Evolutionary conservation across 306 rosid species (phyloP), one percentile per base, ranked within the genome.

Genomic region (Quercus wislizeni): DNA sequence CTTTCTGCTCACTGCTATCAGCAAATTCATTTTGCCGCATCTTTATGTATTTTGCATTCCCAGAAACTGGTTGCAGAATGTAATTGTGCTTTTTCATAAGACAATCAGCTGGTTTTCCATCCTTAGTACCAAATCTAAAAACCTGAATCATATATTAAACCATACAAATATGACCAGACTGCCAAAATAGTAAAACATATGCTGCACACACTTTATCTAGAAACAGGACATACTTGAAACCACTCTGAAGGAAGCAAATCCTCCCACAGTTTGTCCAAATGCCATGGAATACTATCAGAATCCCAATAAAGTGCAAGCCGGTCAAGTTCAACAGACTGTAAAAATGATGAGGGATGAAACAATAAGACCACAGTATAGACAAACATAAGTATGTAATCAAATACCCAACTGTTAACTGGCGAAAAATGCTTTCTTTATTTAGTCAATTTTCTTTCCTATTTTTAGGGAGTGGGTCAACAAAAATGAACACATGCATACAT

Each of bases 201-300:
- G 65, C 28, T 7, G 31, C 67, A 38, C 20, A 43, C 20, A 46
- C 65, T 6, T 51, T 52, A 75, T 51, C 38, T 43, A 35, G 20
- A 52, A 51, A 15, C 30, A 25, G 67, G 59, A 69, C 62, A 61
- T 87, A 95, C 99, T 93, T 95, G 91, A 86, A 88, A 87, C 99
- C 99, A 95, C 82, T 95, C 98, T 5, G 96, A 90, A 76, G 99
- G 99, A 86, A 84, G 91, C 88, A 95, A 88, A 85, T 88, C 90
- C 83, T 83, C 93, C 99, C 99, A 95, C 72, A 89, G 86, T 84
- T 90, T 91, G 78, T 87, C 76, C 75, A 93, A 74, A 83, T 89
- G 83, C 97, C 97, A 95, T 63, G 97, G 92, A 74, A 84, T 81
- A 75, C 87, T 85, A 90, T 93, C 91, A 71, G 98, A 93, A 86